Conservation (phyloP, 305 asterid genomes). For the Fraxinus velutina region DNA sequence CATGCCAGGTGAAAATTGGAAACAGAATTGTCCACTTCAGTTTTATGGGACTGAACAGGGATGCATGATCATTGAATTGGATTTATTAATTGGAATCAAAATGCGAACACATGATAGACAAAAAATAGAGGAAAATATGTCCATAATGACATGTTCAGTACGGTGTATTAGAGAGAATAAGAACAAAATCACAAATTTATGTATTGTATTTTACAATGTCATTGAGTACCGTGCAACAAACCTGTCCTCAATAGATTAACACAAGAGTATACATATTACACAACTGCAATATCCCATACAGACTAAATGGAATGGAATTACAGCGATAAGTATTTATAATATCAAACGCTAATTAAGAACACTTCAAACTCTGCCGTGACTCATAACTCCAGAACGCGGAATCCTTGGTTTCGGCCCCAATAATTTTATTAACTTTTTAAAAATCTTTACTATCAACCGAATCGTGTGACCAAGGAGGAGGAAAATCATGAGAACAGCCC, state of each 20-base stretch:
- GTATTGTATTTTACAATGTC: background rate
- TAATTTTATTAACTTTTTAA: background rate
- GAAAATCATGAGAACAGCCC: slow-evolving; percentile 24
- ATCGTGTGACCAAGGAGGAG: slow-evolving; percentile 28
- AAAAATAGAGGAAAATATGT: background rate
- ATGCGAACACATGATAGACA: background rate
- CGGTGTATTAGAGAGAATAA: background rate
- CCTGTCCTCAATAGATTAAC: background rate
- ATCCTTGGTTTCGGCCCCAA: background rate
- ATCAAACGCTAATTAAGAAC: background rate
- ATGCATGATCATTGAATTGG: background rate
- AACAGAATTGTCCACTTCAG: background rate
- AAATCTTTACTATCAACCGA: slow-evolving; percentile 17
- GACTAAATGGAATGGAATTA: background rate
- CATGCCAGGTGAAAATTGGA: background rate
- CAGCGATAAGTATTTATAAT: background rate
- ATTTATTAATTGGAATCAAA: background rate
- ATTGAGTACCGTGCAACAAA: background rate
- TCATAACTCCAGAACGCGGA: background rate
- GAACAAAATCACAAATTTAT: background rate
- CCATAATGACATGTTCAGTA: background rate
- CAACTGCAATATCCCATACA: background rate
- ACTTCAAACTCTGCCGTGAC: background rate
- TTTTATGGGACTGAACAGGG: background rate
- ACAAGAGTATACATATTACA: background rate